Percentiles rank a stretch among this genome's conserved stretches.
Evolutionary conservation across 2,329 filamentous ascomycete species (phyloP).

Genomic region (Venturia asperata): DNA sequence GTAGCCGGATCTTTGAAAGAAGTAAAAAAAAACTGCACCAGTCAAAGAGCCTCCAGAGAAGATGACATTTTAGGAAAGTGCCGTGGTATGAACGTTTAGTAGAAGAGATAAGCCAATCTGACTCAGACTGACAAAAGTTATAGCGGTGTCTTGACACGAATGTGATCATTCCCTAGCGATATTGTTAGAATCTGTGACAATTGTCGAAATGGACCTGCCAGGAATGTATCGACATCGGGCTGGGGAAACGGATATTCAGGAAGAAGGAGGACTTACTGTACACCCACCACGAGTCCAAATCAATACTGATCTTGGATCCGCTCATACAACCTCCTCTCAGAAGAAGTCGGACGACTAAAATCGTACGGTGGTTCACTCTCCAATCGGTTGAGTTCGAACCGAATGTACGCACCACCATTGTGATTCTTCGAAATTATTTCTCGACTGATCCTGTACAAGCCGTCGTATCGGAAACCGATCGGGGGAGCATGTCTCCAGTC

Average conservation of each 20-base stretch:
- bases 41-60: not conserved
- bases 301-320: slow-evolving; percentile 2
- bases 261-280: not conserved
- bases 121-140: not conserved
- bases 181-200: too few species aligned
- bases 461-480: slow-evolving; percentile 5
- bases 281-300: not conserved
- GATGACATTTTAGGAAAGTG: not conserved
- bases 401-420: slow-evolving; percentile 4
- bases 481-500: not conserved
- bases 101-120: not conserved
- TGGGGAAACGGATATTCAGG: not conserved
- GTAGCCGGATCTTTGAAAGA: not conserved
- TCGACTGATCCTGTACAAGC: not conserved
- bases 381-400: slow-evolving; percentile 3
- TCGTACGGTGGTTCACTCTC: not conserved
- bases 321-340: not conserved
- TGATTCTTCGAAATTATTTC: not conserved
- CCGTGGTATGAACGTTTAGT: not conserved
- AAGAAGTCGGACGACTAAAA: not conserved
- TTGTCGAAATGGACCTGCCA: not conserved
- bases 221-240: not conserved
- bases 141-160: not conserved
- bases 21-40: too few species aligned
- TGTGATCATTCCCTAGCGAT: too few species aligned